Evolutionary conservation across 345 rosid species (phyloP).

Genomic region (Aquilaria yunnanensis): DNA sequence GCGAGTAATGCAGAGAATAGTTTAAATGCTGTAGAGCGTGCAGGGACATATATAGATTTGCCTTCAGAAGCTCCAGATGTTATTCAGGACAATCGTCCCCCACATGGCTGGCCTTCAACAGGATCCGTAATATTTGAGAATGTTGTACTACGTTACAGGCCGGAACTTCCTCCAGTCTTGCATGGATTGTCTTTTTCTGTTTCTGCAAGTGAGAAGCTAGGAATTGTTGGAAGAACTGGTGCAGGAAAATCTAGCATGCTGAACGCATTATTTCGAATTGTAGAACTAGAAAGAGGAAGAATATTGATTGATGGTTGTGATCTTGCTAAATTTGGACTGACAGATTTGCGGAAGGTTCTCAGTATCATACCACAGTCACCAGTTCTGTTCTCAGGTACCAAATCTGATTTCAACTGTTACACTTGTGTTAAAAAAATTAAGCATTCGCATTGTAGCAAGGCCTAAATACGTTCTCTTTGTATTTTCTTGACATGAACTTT

Average conservation of each 20-base stretch:
- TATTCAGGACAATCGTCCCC: constrained; percentile 59
- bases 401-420: not conserved
- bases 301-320: constrained; percentile 65
- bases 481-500: not conserved
- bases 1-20: constrained; percentile 97
- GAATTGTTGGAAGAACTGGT: constrained; percentile 98
- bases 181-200: constrained; percentile 64
- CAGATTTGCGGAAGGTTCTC: constrained; percentile 71
- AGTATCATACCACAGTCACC: constrained; percentile 94
- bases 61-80: constrained; percentile 81
- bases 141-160: constrained; percentile 75
- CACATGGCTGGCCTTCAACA: constrained; percentile 78
- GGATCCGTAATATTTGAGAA: constrained; percentile 77
- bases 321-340: constrained; percentile 58
- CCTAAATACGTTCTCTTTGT: not conserved
- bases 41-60: constrained; percentile 76
- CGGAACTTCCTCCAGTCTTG: constrained; percentile 89
- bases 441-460: not conserved
- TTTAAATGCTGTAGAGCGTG: constrained; percentile 91
- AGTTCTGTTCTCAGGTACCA: constrained; percentile 89
- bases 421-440: not conserved
- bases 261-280: constrained; percentile 86
- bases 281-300: constrained; percentile 78
- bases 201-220: constrained; percentile 73
- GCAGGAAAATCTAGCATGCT: constrained; percentile 96